Evolutionary conservation across 306 rosid species (phyloP), one percentile per base, ranked within the genome.

Genomic region (Betula pendula): DNA sequence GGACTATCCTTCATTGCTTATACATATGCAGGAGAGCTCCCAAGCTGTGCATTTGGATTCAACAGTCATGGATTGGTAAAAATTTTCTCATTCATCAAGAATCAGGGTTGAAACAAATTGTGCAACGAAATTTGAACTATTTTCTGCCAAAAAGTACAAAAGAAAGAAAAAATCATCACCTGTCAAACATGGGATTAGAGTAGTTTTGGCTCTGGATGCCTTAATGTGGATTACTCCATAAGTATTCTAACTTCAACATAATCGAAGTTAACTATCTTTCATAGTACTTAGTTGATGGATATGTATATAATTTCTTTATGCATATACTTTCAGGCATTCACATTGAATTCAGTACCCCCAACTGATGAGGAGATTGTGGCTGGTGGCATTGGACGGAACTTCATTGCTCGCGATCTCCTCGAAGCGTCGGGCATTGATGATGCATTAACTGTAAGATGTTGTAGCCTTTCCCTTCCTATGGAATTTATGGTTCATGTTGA

Each of bases 11-110:
- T 84, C 60, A 68, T 92, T 55, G 99, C 89, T 75, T 92, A 89
- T 68, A 92, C 97, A 2, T 92, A 90, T 51, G 96, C 97, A 7
- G 98, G 97, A 82, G 97, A 95, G 85, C 97, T 92, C 56, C 99
- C 98, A 67, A 95, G 90, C 79, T 86, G 93, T 79, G 97, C 92
- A 24, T 88, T 86, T 19, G 92, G 90, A 74, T 84, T 88, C 84
- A 91, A 93, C 74, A 85, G 76, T 60, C 87, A 85, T 81, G 96
- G 98, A 77, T 74, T 89, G 77, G 98, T 91, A 85, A 81, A 50
- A 10, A 38, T 63, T 48, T 59, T 74, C 40, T 66, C 29, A 7
- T 47, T 77, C 3, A 17, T 48, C 40, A 38, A 35, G 7, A 53
- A 74, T 29, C 38, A 24, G 0, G 31, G 16, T 43, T 40, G 49